phyloP scores from a whole-genome alignment of 2,329 filamentous ascomycete species.

The Myotisia sp. region DNA sequence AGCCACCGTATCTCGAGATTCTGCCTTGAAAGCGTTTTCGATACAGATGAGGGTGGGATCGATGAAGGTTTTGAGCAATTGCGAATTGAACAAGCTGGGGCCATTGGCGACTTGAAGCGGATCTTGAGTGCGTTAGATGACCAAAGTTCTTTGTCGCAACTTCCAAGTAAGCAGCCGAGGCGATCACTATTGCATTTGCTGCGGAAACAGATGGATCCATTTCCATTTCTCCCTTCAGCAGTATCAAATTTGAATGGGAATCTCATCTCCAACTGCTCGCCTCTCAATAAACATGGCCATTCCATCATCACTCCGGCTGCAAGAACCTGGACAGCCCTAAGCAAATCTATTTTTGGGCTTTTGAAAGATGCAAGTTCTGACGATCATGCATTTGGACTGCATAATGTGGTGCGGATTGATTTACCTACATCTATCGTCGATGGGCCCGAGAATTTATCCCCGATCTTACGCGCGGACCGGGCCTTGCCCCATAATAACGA shows the following conservation, averaged over 20 bases:
- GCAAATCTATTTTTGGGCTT: conserved; percentile 34
- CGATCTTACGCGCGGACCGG: conserved; percentile 7
- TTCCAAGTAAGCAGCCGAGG: conserved; percentile 37
- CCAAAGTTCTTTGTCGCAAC: conserved; percentile 39
- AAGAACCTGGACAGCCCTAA: conserved; percentile 35
- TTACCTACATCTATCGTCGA: conserved; percentile 20
- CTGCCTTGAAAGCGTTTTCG: conserved; percentile 49
- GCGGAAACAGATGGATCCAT: conserved; percentile 42
- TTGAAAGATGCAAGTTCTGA: conserved; percentile 29
- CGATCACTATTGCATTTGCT: conserved; percentile 39
- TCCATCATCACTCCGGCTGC: conserved; percentile 24
- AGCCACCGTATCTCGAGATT: conserved; percentile 46
- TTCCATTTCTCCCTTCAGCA: conserved; percentile 29
- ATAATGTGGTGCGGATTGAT: conserved; percentile 24
- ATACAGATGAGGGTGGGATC: conserved; percentile 44
- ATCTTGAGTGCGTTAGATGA: conserved; percentile 41
- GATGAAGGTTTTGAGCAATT: conserved; percentile 41
- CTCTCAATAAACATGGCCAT: conserved; percentile 25
- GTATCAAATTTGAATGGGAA: background rate
- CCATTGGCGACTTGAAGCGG: conserved; percentile 36
- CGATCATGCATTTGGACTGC: background rate
- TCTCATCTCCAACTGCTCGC: conserved; percentile 17
- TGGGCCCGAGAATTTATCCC: conserved; percentile 5
- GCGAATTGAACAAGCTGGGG: conserved; percentile 43
- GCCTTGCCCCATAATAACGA: background rate